phyloP scores from a whole-genome alignment of 768 basidiomycete genomes.

The Mycena albidolilacea region DNA sequence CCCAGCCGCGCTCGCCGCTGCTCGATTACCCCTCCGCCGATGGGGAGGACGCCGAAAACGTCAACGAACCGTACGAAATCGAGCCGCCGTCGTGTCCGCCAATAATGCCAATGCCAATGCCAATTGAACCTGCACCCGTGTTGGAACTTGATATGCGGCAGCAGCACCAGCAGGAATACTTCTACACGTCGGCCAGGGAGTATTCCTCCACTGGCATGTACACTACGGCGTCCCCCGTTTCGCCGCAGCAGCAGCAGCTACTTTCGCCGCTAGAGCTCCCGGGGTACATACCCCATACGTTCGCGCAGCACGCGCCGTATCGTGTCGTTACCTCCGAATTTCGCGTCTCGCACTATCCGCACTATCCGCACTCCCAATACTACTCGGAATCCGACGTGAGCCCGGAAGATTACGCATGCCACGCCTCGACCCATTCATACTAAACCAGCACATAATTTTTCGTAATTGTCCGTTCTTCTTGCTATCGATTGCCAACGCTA shows the following conservation, averaged over 20 bases:
- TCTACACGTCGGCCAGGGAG: background rate
- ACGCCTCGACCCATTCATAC: background rate
- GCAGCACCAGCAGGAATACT: background rate
- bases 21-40: background rate
- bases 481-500: background rate
- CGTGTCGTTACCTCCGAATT: background rate
- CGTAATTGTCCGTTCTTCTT: background rate
- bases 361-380: background rate
- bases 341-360: background rate
- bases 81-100: background rate
- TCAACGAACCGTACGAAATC: background rate
- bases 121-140: background rate
- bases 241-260: background rate
- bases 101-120: background rate
- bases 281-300: background rate
- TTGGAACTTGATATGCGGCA: background rate
- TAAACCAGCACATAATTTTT: background rate
- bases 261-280: constrained; percentile 15
- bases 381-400: background rate
- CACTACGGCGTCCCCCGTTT: background rate
- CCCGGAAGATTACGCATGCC: background rate
- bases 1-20: constrained; percentile 1
- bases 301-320: constrained; percentile 2
- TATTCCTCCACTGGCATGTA: background rate
- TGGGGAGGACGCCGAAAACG: too few relatives aligned